These are phyloP conservation scores for Coniella lustricola DNA, from an alignment of 2,329 filamentous ascomycete genomes.

Conservation along the genomic window DNA sequence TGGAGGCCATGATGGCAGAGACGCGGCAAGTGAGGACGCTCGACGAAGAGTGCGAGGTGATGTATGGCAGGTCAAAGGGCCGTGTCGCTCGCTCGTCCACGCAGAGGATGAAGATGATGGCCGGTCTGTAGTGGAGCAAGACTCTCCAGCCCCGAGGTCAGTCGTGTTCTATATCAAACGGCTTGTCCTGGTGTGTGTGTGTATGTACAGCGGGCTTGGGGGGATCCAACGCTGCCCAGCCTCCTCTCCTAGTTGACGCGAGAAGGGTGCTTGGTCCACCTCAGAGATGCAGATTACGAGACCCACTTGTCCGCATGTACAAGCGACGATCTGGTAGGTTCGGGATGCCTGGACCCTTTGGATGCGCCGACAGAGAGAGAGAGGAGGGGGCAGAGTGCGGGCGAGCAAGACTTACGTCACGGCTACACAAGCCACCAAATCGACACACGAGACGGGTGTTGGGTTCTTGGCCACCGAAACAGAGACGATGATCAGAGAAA, in stretches of 20 bases:
- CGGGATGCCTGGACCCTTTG: neutral
- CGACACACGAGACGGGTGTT: constrained; percentile 17
- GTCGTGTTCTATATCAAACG: neutral
- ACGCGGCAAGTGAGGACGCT: constrained; percentile 15
- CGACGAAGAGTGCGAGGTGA: constrained; percentile 8
- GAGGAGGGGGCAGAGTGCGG: neutral
- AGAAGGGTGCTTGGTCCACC: constrained; percentile 8
- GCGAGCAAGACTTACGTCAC: constrained; percentile 19
- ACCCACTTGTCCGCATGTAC: constrained; percentile 6
- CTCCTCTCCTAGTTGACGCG: neutral
- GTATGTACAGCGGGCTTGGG: neutral
- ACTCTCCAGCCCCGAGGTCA: neutral
- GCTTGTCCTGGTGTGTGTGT: neutral
- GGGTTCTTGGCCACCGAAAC: constrained; percentile 18
- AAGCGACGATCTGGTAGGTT: constrained; percentile 1
- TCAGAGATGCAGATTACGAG: constrained; percentile 8
- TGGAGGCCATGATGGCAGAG: constrained; percentile 10
- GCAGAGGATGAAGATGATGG: constrained; percentile 17
- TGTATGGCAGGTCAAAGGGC: constrained; percentile 21
- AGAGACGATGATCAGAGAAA: constrained; percentile 22
- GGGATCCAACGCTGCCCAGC: neutral
- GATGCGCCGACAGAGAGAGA: neutral
- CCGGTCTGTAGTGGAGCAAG: constrained; percentile 3
- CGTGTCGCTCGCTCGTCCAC: constrained; percentile 18
- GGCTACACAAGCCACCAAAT: constrained; percentile 22